Base-by-base conservation (phyloP, 2,329 filamentous ascomycete species). In the Pleurostoma richardsiae region DNA sequence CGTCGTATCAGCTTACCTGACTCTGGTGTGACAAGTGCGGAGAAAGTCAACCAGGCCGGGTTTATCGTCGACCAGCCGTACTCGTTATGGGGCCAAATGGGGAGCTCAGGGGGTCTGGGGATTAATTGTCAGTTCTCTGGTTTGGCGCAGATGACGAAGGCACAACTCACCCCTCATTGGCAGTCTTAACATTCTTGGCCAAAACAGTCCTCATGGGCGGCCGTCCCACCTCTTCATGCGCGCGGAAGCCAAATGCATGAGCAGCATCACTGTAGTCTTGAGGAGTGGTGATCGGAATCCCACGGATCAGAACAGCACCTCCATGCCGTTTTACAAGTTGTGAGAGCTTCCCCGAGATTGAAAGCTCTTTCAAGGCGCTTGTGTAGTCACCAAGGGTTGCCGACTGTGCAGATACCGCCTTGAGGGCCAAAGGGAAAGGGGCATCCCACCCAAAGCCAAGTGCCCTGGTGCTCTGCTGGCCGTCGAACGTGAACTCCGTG, bases 41-140 rank as follows among this genome's bases (percentile, higher is more conserved):
- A 58, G 46, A 67, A 67, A 1, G 59, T 63, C 4, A 68, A 27
- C 65, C 62, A 68, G 3, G 61, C 56, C 3, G 65, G 65, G 40
- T 67, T 61, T 45, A 67, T 61, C 1, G 57, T 66, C 3, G 62
- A 65, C 63, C 62, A 66, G 1, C 65, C 65, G 30, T 67, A 67
- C 47, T 67, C 65, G 30, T 62, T 66, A 27, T 66, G 65, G 4
- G 64, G 64, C 64, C 62, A 69, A 28, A 67, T 68, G 0, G 66
- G 65, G n/a, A 68, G 51, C 19, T 65, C 61, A 6, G 65, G 61
- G 4, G 64, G 64, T 41, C 51, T 51, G 27, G 6, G 10, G 2
- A n/a, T 36, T 1, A 26, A 45, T 40, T 40, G 43, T 42, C 10
- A 4, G 4, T 36, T 3, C 11, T 7, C 4, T 3, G n/a, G 3